Percentiles rank a stretch among this genome's conserved stretches.
Evolutionary conservation across 1,284 basidiomycete genomes (phyloP).

Genomic region (Cystobasidium pallidum): DNA sequence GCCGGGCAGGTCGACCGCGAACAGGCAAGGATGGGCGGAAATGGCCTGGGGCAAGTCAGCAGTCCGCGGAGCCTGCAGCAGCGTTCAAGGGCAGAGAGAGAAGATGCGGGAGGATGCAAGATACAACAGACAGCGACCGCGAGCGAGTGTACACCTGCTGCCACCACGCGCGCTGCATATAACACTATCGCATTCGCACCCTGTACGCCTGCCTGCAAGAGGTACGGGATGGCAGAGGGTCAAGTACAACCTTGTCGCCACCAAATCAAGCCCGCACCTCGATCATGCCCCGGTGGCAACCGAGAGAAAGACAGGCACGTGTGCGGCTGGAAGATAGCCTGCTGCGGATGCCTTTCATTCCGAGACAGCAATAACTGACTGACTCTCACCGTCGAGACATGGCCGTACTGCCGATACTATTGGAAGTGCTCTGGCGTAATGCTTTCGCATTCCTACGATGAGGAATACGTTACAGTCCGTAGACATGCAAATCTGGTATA

Average conservation of each 20-base stretch:
- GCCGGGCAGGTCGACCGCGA: conserved; percentile 5
- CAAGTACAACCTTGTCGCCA: neutral
- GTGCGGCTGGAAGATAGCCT: too few species aligned
- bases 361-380: too few species aligned
- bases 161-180: neutral
- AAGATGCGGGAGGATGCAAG: conserved; percentile 2
- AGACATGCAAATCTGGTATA: too few species aligned
- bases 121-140: neutral
- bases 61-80: neutral
- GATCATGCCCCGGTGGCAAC: neutral
- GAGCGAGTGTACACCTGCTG: neutral
- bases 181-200: neutral
- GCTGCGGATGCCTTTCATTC: too few species aligned
- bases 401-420: too few species aligned
- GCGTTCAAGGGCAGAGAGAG: neutral
- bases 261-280: conserved; percentile 6
- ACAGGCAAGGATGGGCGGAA: conserved; percentile 3
- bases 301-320: neutral
- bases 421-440: too few species aligned
- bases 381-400: too few species aligned
- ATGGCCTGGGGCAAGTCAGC: neutral
- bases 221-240: neutral
- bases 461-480: too few species aligned
- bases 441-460: too few species aligned
- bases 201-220: neutral